Evolutionary conservation across 2,329 filamentous ascomycete species (phyloP).

Genomic region (Verticillium alfalfae): DNA sequence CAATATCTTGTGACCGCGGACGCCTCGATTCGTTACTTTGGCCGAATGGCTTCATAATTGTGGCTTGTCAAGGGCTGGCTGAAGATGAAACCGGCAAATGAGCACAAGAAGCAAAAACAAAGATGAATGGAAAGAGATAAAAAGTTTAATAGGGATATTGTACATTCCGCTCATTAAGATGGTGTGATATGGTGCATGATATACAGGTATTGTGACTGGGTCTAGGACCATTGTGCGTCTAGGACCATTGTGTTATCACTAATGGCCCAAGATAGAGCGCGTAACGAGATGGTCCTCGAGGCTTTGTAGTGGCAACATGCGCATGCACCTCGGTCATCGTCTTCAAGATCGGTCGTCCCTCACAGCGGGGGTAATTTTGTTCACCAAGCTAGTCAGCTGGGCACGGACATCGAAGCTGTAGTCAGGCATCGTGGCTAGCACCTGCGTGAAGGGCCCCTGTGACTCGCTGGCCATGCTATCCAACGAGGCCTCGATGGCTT

Average conservation of each 20-base stretch:
- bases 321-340: not conserved
- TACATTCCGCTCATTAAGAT: not conserved
- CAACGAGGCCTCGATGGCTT: slow-evolving; percentile 24
- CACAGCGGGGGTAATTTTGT: not conserved
- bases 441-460: slow-evolving; percentile 8
- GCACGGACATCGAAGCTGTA: slow-evolving; percentile 10
- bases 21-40: too few species aligned
- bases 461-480: slow-evolving; percentile 7
- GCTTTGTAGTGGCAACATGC: not conserved
- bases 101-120: not conserved
- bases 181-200: not conserved
- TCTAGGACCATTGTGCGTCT: too few species aligned
- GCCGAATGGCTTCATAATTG: too few species aligned
- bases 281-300: not conserved
- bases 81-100: too few species aligned
- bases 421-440: slow-evolving; percentile 9
- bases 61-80: too few species aligned
- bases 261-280: not conserved
- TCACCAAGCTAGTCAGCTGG: slow-evolving; percentile 2
- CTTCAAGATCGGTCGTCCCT: not conserved
- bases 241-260: not conserved
- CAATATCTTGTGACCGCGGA: too few species aligned
- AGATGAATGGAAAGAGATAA: not conserved
- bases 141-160: not conserved
- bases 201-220: not conserved